Evolutionary conservation across 2,329 filamentous ascomycete genomes (phyloP), one percentile per base, ranked within the genome.

Genomic region (Tolypocladium ovalisporum): DNA sequence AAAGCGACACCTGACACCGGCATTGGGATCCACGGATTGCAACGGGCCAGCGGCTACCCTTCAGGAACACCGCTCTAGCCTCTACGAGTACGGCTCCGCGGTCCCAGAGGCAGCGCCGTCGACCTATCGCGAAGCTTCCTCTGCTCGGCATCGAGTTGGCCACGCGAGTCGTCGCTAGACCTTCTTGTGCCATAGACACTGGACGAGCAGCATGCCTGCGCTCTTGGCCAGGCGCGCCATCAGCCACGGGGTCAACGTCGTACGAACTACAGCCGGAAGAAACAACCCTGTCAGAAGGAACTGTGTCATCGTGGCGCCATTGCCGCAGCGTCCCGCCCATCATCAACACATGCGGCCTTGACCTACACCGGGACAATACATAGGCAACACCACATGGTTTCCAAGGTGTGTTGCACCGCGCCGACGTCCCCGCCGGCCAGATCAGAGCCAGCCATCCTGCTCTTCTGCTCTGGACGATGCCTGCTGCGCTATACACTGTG

Each of bases 221-320:
- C 42, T 15, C 42, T 47, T 9, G 44, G 40, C 22, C 40, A 12
- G 40, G 22, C 15, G 44, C 32, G 44, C 44, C 44, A 17, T 34
- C 47, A 15, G 17, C 24, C 29, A 22, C 47, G 34, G 47, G 22
- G 47, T 29, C 22, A 32, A 34, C 19, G 29, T 52, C 47, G 47
- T 35, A 35, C 47, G 12, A 15, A 32, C 27, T 51, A 22, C 29
- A 27, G 17, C 47, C 57, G 57, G 57, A 58, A 55, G 54, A 53
- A 55, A 37, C 44, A 47, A n/a, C 40, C 53, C 53, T 55, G 56
- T 52, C 56, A 54, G 24, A 32, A 40, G 44, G 24, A 34, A 54
- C 53, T 29, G 42, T 36, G 56, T 40, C 15, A 34, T 40, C 54
- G 57, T 58, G 57, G 57, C 54, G 47, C 57, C 54, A 58, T 56